These are phyloP conservation scores for Setaria italica DNA, from an alignment of 202 grass and related monocot genomes.

Conservation along the genomic window DNA sequence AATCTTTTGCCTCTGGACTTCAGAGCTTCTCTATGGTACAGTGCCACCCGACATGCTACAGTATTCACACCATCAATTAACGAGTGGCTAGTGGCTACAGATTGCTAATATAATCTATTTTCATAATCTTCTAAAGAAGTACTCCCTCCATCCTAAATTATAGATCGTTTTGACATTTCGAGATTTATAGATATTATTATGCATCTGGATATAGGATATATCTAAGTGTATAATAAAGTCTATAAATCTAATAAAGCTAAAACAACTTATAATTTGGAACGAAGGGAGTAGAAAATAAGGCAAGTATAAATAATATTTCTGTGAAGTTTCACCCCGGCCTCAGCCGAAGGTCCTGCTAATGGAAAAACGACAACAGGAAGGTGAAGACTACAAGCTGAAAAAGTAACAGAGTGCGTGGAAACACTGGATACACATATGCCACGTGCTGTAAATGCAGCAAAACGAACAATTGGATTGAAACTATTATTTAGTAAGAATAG, in stretches of 20 bases:
- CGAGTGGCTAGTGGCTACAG: background rate
- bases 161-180: too few relatives aligned
- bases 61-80: background rate
- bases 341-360: background rate
- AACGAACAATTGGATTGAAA: background rate
- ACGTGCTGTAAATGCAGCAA: background rate
- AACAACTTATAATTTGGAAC: too few relatives aligned
- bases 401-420: background rate
- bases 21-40: constrained; percentile 12
- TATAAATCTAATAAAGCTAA: too few relatives aligned
- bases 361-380: background rate
- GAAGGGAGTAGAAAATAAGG: background rate
- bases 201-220: too few relatives aligned
- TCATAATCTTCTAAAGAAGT: background rate
- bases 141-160: too few relatives aligned
- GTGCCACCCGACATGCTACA: background rate
- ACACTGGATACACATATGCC: background rate
- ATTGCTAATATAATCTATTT: background rate
- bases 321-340: background rate
- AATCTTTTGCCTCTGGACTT: constrained; percentile 36
- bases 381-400: background rate
- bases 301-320: background rate
- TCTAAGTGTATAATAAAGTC: too few relatives aligned
- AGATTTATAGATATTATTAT: too few relatives aligned
- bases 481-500: too few relatives aligned